phyloP scores from a whole-genome alignment of 768 basidiomycete genomes.

The Agaricus blazei region DNA sequence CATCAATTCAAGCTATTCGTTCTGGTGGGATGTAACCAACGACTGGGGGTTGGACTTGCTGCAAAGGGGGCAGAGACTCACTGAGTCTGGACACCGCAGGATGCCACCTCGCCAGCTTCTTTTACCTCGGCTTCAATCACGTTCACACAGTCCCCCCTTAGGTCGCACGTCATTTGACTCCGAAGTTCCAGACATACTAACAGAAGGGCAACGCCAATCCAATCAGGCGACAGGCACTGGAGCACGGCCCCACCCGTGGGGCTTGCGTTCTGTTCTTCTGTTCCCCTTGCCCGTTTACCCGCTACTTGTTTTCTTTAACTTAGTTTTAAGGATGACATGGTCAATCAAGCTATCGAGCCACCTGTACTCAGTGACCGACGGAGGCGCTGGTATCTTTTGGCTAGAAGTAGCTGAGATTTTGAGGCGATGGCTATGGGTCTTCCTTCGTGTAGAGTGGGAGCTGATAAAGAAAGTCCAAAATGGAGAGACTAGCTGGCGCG shows the following conservation, averaged over 20 bases:
- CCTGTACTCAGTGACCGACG: slow-evolving; percentile 72
- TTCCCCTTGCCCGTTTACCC: slow-evolving; percentile 86
- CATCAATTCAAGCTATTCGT: slow-evolving; percentile 90
- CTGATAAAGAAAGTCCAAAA: slow-evolving; percentile 53
- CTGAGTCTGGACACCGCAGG: slow-evolving; percentile 18
- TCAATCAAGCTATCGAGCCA: slow-evolving; percentile 86
- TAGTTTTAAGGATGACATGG: slow-evolving; percentile 91
- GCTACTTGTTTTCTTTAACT: slow-evolving; percentile 73
- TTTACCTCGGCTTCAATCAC: slow-evolving; percentile 34
- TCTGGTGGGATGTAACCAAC: slow-evolving; percentile 99
- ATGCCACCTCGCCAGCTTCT: slow-evolving; percentile 39
- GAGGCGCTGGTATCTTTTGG: slow-evolving; percentile 80
- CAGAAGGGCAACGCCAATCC: slow-evolving; percentile 16
- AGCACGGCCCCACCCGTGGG: slow-evolving; percentile 45
- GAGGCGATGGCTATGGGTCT: slow-evolving; percentile 97
- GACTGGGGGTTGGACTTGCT: slow-evolving; percentile 94
- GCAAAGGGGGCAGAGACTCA: slow-evolving; percentile 23
- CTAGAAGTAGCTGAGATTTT: slow-evolving; percentile 87
- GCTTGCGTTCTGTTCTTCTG: slow-evolving; percentile 70
- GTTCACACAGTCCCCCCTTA: slow-evolving; percentile 29
- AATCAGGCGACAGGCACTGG: slow-evolving; percentile 22
- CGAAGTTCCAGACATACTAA: slow-evolving; percentile 13
- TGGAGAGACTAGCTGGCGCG: background rate
- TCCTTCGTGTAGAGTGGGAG: slow-evolving; percentile 96
- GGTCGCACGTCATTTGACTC: slow-evolving; percentile 17